Base-by-base conservation (phyloP, 1,284 basidiomycete species). In the Moesziomyces globuligerus region DNA sequence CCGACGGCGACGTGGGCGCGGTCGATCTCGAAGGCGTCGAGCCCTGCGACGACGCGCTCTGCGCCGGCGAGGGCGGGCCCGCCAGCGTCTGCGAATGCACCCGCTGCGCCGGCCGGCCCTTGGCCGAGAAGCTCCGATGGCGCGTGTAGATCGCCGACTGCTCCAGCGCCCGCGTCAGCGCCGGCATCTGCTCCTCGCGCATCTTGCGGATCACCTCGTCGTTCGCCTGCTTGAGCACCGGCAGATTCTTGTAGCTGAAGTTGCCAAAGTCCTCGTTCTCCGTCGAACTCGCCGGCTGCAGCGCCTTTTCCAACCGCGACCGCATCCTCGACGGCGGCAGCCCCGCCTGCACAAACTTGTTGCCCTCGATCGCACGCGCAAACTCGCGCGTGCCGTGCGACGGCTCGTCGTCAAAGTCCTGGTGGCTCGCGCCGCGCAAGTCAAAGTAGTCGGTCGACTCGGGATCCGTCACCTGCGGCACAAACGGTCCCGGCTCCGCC, bases 381-480 rank as follows among this genome's bases (percentile, higher is more conserved):
- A 74, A 79, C 29, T 74, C 71, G 42, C 51, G 46, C 17, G 58
- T 72, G 53, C 58, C 48, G 45, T 62, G 53, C 4, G 80, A 51
- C 79, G 74, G 85, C 48, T 92, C 91, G 50, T 92, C 90, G 57
- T 93, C 92, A 86, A 95, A 94, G 37, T 93, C 85, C 81, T 94
- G 91, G 36, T 91, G 88, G 43, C 92, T 88, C 17, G 92, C 92
- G 20, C 96, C 96, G 26, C 96, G 90, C 59, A 93, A 88, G 84
- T 99, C 96, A 78, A 99, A 99, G 85, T 99, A 99, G 83, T 98
- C 96, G 13, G 96, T 99, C 23, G 93, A 96, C 83, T 98, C 95
- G 0, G 94, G 93, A 83, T 98, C 95, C 9, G 90, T 89, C 32
- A 96, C 89, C 79, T 94, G 91, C 40, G 96, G 96, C 47, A 98